A percentile compares a stretch with the other conserved stretches of the same genome.
phyloP scores from a whole-genome alignment of 2,329 filamentous ascomycete species.

The Bipolaris gigantea region DNA sequence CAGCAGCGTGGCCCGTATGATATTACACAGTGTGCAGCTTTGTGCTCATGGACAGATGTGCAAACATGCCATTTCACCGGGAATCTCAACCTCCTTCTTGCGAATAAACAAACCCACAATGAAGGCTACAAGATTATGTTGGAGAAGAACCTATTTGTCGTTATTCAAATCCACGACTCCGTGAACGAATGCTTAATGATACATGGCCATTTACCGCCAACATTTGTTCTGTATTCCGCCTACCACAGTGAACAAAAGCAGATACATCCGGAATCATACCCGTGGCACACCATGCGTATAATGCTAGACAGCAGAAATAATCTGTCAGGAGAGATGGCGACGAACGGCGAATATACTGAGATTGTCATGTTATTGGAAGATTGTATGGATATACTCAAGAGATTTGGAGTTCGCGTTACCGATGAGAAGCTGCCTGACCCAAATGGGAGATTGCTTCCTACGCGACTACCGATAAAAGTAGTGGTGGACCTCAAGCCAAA shows the following conservation, averaged over 20 bases:
- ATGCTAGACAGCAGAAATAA: not conserved
- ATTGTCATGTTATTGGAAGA: not conserved
- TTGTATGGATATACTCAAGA: not conserved
- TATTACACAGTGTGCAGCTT: not conserved
- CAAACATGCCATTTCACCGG: not conserved
- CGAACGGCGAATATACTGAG: not conserved
- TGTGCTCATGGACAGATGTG: not conserved
- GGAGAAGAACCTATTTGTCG: not conserved
- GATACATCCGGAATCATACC: not conserved
- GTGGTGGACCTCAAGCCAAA: not conserved
- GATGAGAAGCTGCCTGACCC: not conserved
- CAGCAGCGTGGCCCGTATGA: not conserved
- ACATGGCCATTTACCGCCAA: not conserved
- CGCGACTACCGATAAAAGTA: not conserved
- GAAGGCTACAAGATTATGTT: not conserved
- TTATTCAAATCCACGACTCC: not conserved
- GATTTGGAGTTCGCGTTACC: not conserved
- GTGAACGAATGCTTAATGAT: not conserved
- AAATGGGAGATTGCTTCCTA: not conserved
- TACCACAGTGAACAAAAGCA: not conserved
- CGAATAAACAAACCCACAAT: not conserved
- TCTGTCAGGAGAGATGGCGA: no score
- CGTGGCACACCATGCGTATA: not conserved
- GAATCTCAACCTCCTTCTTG: not conserved
- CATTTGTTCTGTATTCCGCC: not conserved